Percentiles rank a stretch among this genome's conserved stretches.
These are phyloP conservation scores for Coniferiporia sulphurascens DNA, from an alignment of 1,284 basidiomycete genomes.

Conservation along the genomic window DNA sequence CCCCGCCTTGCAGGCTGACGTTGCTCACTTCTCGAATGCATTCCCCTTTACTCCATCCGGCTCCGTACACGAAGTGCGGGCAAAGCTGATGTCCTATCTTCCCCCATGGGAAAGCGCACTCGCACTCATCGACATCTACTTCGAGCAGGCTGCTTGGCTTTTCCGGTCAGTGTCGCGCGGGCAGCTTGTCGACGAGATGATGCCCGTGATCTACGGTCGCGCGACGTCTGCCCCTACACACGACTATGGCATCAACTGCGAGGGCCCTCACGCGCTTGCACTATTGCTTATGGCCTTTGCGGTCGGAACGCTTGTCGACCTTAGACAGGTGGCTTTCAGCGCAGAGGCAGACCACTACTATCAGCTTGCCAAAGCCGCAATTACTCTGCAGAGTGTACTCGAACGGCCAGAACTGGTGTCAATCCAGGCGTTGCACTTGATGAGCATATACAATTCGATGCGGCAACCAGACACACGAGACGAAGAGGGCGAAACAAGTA, in stretches of 20 bases:
- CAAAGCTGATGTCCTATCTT: conserved; percentile 8
- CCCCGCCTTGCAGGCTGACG: conserved; percentile 5
- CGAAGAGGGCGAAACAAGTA: conserved; percentile 20
- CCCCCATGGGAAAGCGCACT: conserved; percentile 14
- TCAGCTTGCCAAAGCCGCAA: conserved; percentile 23
- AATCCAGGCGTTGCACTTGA: conserved; percentile 21
- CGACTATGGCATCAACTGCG: background rate
- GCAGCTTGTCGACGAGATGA: conserved; percentile 16
- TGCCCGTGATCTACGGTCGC: conserved; percentile 14
- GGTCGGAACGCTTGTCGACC: conserved; percentile 22
- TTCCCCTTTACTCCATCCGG: conserved; percentile 18
- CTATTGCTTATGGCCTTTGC: conserved; percentile 22
- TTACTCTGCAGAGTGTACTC: conserved; percentile 19
- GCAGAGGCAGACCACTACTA: conserved; percentile 26
- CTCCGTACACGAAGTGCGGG: conserved; percentile 6
- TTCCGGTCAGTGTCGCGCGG: conserved; percentile 12
- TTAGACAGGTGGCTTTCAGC: conserved; percentile 21
- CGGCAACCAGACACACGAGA: conserved; percentile 19
- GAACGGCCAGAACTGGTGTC: conserved; percentile 19
- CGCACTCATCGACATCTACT: conserved; percentile 8
- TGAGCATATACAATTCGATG: conserved; percentile 23
- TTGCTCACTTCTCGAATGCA: conserved; percentile 15
- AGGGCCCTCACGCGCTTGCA: conserved; percentile 18
- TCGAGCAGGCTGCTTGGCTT: conserved; percentile 18
- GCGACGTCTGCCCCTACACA: conserved; percentile 1